Conservation (phyloP, 2,329 filamentous ascomycete genomes). For the Gaeumannomyces sp. region DNA sequence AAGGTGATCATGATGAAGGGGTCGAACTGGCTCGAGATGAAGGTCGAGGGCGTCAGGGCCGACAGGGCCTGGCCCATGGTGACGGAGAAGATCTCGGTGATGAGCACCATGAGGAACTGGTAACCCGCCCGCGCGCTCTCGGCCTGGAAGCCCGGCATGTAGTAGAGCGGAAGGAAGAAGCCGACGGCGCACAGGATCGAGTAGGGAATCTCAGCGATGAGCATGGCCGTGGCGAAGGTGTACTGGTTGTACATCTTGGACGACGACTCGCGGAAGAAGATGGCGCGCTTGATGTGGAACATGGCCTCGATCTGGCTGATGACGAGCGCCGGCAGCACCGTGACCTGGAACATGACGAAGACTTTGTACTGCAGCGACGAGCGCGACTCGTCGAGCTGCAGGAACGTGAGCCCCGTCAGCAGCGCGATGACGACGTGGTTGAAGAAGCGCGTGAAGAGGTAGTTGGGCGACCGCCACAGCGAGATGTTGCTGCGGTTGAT, state of each 20-base stretch:
- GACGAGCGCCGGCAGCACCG: constrained; percentile 76
- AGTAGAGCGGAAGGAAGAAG: constrained; percentile 83
- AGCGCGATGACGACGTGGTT: constrained; percentile 75
- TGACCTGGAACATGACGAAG: constrained; percentile 87
- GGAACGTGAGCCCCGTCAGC: constrained; percentile 71
- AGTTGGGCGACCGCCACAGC: constrained; percentile 83
- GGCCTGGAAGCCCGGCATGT: constrained; percentile 67
- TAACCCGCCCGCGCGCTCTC: constrained; percentile 66
- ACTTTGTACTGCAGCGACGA: constrained; percentile 76
- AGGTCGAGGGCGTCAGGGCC: constrained; percentile 69
- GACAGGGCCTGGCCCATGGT: constrained; percentile 72
- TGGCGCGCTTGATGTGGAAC: constrained; percentile 71
- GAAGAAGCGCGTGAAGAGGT: constrained; percentile 82
- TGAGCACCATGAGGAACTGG: constrained; percentile 78
- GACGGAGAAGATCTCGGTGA: constrained; percentile 80
- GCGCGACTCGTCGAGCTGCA: constrained; percentile 70
- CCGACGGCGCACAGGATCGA: constrained; percentile 69
- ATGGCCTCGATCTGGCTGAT: constrained; percentile 79
- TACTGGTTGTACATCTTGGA: constrained; percentile 81
- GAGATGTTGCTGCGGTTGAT: constrained; percentile 66
- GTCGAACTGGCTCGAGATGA: constrained; percentile 73
- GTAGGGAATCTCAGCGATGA: constrained; percentile 82
- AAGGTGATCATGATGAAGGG: constrained; percentile 80
- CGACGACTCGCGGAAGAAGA: constrained; percentile 81
- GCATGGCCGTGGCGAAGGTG: constrained; percentile 70